These are phyloP conservation scores for Penicillium sp. DNA, from an alignment of 2,329 filamentous ascomycete species.

Conservation along the genomic window DNA sequence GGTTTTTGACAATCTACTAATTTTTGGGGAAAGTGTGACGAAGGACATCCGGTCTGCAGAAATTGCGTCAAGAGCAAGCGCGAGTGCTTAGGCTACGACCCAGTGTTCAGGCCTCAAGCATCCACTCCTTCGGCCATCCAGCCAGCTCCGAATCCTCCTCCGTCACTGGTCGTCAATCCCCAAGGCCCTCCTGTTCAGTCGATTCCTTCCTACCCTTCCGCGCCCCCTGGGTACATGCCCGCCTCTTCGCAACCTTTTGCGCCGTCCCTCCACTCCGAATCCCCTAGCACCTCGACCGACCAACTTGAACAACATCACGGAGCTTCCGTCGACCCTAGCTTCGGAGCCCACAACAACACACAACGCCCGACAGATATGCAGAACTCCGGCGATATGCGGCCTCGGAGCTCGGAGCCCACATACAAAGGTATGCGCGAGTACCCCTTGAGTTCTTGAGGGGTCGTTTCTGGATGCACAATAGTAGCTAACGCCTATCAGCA, in stretches of 20 bases:
- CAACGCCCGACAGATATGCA: slow-evolving; percentile 34
- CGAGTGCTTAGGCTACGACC: slow-evolving; percentile 64
- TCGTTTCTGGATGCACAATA: background rate
- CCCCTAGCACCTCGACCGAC: slow-evolving; percentile 39
- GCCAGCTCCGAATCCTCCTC: slow-evolving; percentile 46
- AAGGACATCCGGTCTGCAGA: slow-evolving; percentile 81
- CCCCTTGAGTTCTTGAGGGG: background rate
- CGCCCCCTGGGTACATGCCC: slow-evolving; percentile 39
- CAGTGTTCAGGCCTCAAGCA: slow-evolving; percentile 66
- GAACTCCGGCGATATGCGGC: slow-evolving; percentile 27
- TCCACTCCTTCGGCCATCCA: slow-evolving; percentile 66
- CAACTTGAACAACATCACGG: slow-evolving; percentile 52
- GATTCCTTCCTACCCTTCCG: slow-evolving; percentile 32
- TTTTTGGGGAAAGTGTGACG: slow-evolving; percentile 69
- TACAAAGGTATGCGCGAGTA: slow-evolving; percentile 19
- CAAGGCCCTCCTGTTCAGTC: slow-evolving; percentile 31
- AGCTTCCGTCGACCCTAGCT: slow-evolving; percentile 61
- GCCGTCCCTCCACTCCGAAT: slow-evolving; percentile 37
- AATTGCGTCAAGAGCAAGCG: slow-evolving; percentile 66
- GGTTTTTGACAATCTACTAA: slow-evolving; percentile 20
- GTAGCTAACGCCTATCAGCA: slow-evolving; percentile 45
- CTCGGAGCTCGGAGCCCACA: slow-evolving; percentile 18
- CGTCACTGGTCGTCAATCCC: slow-evolving; percentile 40
- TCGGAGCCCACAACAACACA: slow-evolving; percentile 47
- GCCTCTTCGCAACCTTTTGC: slow-evolving; percentile 38